These are phyloP conservation scores for Elaeagnus macrophylla DNA, from an alignment of 306 rosid genomes.

Conservation along the genomic window DNA sequence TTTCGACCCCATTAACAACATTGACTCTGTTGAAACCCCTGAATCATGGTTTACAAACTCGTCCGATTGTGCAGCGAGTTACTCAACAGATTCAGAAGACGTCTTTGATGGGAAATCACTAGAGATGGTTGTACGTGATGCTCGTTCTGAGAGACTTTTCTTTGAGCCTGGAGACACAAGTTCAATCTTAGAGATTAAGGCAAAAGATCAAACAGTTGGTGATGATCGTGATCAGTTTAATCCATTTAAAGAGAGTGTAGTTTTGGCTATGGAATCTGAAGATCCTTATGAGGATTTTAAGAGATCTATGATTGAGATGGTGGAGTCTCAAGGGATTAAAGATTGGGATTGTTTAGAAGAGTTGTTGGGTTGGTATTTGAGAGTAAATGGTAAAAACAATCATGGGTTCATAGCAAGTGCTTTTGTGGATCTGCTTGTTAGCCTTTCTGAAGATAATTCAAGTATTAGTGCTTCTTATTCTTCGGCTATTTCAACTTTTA, in stretches of 20 bases:
- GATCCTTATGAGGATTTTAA: constrained; percentile 59
- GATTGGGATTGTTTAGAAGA: constrained; percentile 75
- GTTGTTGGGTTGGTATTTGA: constrained; percentile 58
- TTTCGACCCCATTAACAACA: constrained; percentile 23
- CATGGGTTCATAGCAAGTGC: constrained; percentile 66
- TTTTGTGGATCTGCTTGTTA: constrained; percentile 58
- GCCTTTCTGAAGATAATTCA: constrained; percentile 5
- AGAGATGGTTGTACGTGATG: constrained; percentile 52
- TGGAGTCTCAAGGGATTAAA: constrained; percentile 50
- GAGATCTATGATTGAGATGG: constrained; percentile 88
- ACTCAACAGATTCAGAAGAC: constrained; percentile 53
- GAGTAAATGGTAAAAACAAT: constrained; percentile 48
- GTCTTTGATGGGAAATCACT: constrained; percentile 29
- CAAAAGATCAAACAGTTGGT: constrained; percentile 13
- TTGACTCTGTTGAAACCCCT: constrained; percentile 36
- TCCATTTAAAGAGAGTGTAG: constrained; percentile 50
- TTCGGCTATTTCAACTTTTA: constrained; percentile 40
- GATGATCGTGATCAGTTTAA: not conserved
- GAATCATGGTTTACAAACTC: constrained; percentile 68
- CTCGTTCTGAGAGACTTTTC: constrained; percentile 61
- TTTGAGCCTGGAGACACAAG: constrained; percentile 56
- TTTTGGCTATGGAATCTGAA: constrained; percentile 59
- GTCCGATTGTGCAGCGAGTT: constrained; percentile 42
- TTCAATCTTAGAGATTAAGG: constrained; percentile 45
- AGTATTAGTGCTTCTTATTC: constrained; percentile 17